Base-by-base conservation (phyloP, 2,329 filamentous ascomycete species). In the Trematosphaeria pertusa region DNA sequence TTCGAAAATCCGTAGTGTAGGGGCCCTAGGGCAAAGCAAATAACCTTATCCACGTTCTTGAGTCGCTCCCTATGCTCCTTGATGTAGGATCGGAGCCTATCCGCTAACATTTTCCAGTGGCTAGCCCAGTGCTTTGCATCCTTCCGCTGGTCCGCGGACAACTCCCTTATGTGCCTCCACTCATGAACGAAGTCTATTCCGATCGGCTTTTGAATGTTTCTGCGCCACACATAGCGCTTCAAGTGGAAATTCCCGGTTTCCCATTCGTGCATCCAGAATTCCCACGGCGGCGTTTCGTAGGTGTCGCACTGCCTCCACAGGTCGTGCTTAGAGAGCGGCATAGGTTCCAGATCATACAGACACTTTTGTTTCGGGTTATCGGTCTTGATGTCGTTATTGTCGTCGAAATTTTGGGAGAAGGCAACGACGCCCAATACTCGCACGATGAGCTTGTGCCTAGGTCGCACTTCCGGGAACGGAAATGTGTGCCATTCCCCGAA, bases 11-110 rank as follows among this genome's bases (percentile, higher is more conserved):
- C 18, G 18, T 31, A 11, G 2, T 32, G 18, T 12, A 48, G 17
- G 5, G 37, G 14, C 4, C 45, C 45, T 5, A 48, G 31, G 3
- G 15, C 45, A 14, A 48, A 37, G 32, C 45, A 48, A 4, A 43
- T n/a, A 14, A 48, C 40, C n/a, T 32, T 30, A n/a, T 38, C 38
- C 8, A 42, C 28, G 20, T 37, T 17, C 28, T 37, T 18, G 11
- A 48, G 28, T 31, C 20, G 7, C 8, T 7, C 22, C 12, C 17
- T 14, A 20, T 43, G 21, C 26, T 38, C 14, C 24, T 8, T 39
- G 31, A 48, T 19, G 7, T 42, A n/a, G 4, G 10, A 17, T 17
- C 24, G 30, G 15, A 48, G 32, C 9, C 31, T 17, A n/a, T 34
- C 12, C 8, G 43, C 35, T 9, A 36, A 17, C n/a, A n/a, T 36